Evolutionary conservation across 139 green algal genomes (phyloP).

Genomic region (Ettlia oleoabundans): DNA sequence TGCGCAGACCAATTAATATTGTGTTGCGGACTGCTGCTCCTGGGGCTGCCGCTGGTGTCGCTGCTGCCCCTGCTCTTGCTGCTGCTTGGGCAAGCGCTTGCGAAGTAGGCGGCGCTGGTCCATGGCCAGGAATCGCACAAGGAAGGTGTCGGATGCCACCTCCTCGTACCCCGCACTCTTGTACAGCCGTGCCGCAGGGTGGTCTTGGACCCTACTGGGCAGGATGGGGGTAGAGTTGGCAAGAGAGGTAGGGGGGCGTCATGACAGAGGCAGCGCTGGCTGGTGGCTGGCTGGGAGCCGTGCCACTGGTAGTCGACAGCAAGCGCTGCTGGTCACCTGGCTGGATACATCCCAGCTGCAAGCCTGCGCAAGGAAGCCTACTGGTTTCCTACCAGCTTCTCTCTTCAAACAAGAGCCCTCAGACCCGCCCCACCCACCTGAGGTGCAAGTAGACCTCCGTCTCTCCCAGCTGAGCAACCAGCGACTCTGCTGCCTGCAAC

Average conservation of each 20-base stretch:
- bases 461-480: slow-evolving; percentile 48
- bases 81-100: slow-evolving; percentile 44
- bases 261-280: background rate
- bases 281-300: background rate
- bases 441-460: slow-evolving; percentile 65
- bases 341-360: background rate
- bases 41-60: background rate
- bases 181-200: slow-evolving; percentile 46
- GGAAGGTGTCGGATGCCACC: slow-evolving; percentile 35
- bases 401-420: too few species aligned
- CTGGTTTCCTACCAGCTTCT: too few species aligned
- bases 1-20: too few species aligned
- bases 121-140: slow-evolving; percentile 46
- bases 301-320: background rate
- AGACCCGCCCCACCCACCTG: slow-evolving; percentile 21
- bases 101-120: slow-evolving; percentile 57
- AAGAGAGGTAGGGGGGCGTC: background rate
- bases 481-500: slow-evolving; percentile 57
- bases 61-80: background rate
- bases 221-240: background rate
- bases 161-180: slow-evolving; percentile 38
- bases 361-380: background rate
- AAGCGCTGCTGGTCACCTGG: background rate
- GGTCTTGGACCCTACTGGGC: slow-evolving; percentile 48
- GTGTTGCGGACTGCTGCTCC: too few species aligned